Evolutionary conservation across 805 yeast genomes (phyloP), one percentile per base, ranked within the genome.

Genomic region (Wickerhamomyces rabaulensis): DNA sequence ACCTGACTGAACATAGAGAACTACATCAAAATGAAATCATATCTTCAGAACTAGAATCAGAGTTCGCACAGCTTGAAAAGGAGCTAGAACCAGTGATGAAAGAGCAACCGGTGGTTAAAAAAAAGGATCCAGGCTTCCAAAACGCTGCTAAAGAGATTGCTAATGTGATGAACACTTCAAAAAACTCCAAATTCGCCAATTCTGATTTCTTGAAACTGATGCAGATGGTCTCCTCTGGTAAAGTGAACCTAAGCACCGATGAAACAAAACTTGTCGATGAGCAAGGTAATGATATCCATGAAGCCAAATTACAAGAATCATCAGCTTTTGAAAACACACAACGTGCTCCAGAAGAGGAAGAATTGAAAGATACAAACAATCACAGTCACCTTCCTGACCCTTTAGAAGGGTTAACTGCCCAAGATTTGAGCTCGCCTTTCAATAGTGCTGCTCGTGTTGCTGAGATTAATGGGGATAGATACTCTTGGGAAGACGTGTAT

Each of bases 401-500:
- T 43, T 47, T 60, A 41, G 54, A 43, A 31, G 50, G 51, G 23
- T 40, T 60, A 29, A 44, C 48, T 39, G 55, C 55, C 10, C 56
- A 55, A 17, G 55, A 54, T 22, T 43, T 60, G 17, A 42, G 47
- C 2, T 48, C 57, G 2, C 64, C 64, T 9, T 57, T 43, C 47
- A 57, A 53, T 40, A 29, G 53, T 19, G 63, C 64, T 8, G 43
- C 43, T 35, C 47, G 45, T 19, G 52, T 54, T 29, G 59, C 50
- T 20, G 31, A 51, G 31, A 41, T 48, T 16, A 52, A 55, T 26
- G 43, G 37, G 3, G 58, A 59, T 16, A 44, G 38, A 22, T 60
- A 60, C 41, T 46, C 58, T 3, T 60, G 64, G 64, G 63, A 60
- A 52, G 64, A 60, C 33, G 50, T 54, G 42, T 60, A 59, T 52